Base-by-base conservation (phyloP, 768 basidiomycete species). In the Rhodosporidiobolus odoratus region DNA sequence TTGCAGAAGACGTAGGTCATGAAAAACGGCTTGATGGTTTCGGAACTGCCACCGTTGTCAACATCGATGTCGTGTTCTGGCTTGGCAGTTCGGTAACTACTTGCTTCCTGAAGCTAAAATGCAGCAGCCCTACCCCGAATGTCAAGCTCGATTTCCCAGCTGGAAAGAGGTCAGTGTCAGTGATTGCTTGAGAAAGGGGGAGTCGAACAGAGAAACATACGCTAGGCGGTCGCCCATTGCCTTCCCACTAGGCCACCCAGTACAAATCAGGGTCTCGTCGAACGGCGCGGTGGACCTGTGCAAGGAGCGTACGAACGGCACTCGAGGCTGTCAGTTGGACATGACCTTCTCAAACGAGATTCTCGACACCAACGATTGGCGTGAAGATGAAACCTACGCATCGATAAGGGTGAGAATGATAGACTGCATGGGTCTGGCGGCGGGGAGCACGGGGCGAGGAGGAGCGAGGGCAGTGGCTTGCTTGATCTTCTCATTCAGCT, bases 271-370 rank as follows among this genome's bases (percentile, higher is more conserved):
- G 1, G n/a, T 38, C 37, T 66, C 57, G 47, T 37, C 45, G 38
- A 66, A 66, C 2, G 65, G 65, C 37, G 65, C 65, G 17, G 65
- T 19, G 21, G 59, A 61, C 23, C 59, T 61, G 59, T 23, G 45
- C 10, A 7, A 40, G 30, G 38, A 27, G 27, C 23, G 45, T 13
- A 34, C 21, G 23, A 23, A 50, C 9, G 27, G 48, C 12, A 23
- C 9, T 9, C 7, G 23, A 50, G 48, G 48, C 9, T 23, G 48
- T 86, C 54, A 32, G 54, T 21, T 34, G 21, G 54, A 43, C n/a
- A 57, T 10, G 34, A n/a, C 12, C 27, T 50, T 10, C 12, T 50
- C 48, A 23, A 19, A n/a, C 7, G 12, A 50, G 13, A 12, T 23
- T 45, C 43, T 45, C 43, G 27, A n/a, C 12, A 50, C 12, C 9